A percentile compares a stretch with the other conserved stretches of the same genome.
These are phyloP conservation scores for Viola odorata DNA, from an alignment of 345 rosid species.

Conservation along the genomic window DNA sequence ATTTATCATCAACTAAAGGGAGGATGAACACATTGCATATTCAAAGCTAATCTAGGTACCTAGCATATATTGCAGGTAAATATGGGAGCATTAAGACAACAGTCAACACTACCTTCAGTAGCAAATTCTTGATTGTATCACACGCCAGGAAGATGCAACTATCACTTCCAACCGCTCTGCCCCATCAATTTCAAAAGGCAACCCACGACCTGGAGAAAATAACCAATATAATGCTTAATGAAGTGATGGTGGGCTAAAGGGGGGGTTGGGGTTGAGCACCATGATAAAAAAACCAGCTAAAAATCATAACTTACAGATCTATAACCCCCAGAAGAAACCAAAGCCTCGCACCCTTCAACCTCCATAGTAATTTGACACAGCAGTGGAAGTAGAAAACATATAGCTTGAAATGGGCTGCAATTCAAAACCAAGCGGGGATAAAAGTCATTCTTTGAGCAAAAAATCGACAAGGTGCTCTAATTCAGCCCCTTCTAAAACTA, in stretches of 20 bases:
- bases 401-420: slow-evolving; percentile 63
- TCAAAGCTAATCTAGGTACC: slow-evolving; percentile 1
- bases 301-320: slow-evolving; percentile 47
- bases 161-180: slow-evolving; percentile 36
- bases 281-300: neutral
- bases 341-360: slow-evolving; percentile 54
- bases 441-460: slow-evolving; percentile 11
- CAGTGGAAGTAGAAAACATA: slow-evolving; percentile 80
- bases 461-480: neutral
- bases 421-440: slow-evolving; percentile 10
- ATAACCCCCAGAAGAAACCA: slow-evolving; percentile 56
- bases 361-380: slow-evolving; percentile 80
- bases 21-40: neutral
- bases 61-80: neutral
- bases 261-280: neutral
- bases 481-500: too few relatives aligned
- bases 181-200: slow-evolving; percentile 58
- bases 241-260: neutral
- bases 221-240: neutral
- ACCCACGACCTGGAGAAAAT: slow-evolving; percentile 51
- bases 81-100: slow-evolving; percentile 7
- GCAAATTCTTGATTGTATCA: slow-evolving; percentile 75
- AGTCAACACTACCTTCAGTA: slow-evolving; percentile 53
- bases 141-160: slow-evolving; percentile 68
- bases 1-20: neutral